Percentiles rank a stretch among this genome's conserved stretches.
These are phyloP conservation scores for Pinus tabuliformis DNA, from an alignment of 75 land plant genomes.

Conservation along the genomic window DNA sequence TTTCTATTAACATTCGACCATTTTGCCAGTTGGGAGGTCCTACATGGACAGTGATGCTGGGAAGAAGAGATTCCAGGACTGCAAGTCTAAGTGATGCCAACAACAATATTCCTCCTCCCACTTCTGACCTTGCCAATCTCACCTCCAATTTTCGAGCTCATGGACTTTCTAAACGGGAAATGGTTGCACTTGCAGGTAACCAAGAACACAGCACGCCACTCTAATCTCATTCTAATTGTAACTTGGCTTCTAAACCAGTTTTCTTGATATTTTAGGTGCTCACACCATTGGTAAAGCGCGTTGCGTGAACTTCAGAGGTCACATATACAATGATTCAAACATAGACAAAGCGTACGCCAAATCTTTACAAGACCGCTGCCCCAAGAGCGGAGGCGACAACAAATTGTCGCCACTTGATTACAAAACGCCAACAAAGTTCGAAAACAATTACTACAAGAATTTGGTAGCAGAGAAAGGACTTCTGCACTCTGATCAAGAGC, in stretches of 20 bases:
- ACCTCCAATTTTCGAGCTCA: slow-evolving; percentile 1
- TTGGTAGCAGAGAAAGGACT: slow-evolving; percentile 35
- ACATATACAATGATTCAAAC: slow-evolving; percentile 11
- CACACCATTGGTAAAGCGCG: slow-evolving; percentile 4
- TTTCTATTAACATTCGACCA: too few species aligned
- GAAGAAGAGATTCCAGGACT: slow-evolving; percentile 20
- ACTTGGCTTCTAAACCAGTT: too few species aligned
- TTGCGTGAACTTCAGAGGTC: neutral
- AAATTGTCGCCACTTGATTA: slow-evolving; percentile 43
- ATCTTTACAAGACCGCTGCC: slow-evolving; percentile 11
- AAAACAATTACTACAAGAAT: slow-evolving; percentile 46
- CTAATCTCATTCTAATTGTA: too few species aligned
- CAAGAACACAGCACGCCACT: too few species aligned
- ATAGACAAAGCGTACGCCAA: slow-evolving; percentile 13
- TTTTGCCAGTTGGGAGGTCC: slow-evolving; percentile 14
- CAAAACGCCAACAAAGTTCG: slow-evolving; percentile 34
- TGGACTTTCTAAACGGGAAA: too few species aligned
- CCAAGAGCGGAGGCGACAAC: slow-evolving; percentile 19
- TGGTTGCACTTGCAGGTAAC: too few species aligned
- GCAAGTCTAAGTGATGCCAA: slow-evolving; percentile 16
- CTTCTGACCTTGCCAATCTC: slow-evolving; percentile 15
- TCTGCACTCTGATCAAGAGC: slow-evolving; percentile 51
- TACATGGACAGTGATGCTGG: slow-evolving; percentile 16
- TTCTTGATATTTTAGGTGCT: neutral
- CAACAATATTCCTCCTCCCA: slow-evolving; percentile 19